Base-by-base conservation (phyloP, 2,329 filamentous ascomycete genomes). In the Geosmithia putterillii region DNA sequence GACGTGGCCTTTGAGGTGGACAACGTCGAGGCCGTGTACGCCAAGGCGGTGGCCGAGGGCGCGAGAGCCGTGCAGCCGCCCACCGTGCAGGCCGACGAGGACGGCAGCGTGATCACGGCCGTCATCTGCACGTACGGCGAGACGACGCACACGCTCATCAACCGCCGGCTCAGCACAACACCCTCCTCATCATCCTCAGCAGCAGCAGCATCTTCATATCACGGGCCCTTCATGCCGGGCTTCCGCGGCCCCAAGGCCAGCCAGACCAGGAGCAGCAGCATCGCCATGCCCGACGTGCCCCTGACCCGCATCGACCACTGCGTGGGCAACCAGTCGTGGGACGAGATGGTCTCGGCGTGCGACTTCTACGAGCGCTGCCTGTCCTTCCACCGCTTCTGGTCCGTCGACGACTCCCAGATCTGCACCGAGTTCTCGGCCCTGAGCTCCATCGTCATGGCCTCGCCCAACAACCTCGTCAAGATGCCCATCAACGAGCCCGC, bases 401-500 rank as follows among this genome's bases (percentile, higher is more conserved):
- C 81, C 44, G 89, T 95, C 46, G 90, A 95, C 62, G 90, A 95
- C 70, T 83, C 79, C 52, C 79, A 94, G 59, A 94, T 95, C 65
- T 86, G 80, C 73, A 95, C 86, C 51, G 88, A 94, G 58, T 95
- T 86, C 73, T 88, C 83, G 1, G 88, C 90, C 9, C 73, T 95
- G 40, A 87, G 82, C 65, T 86, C 79, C 56, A 81, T 95, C 55
- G 90, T 95, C 57, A 95, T 95, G 88, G 78, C 84, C 37, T 86
- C 81, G 4, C 79, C 80, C 47, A 86, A 89, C 67, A 83, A 90
- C 45, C 62, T 83, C 4, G 87, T 95, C 64, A 95, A 95, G 69
- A 95, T 95, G 88, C 90, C 90, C 55, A 94, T 96, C 74, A 95
- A 95, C 70, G 89, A 95, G 67, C 90, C 90, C 2, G 90, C 90